Evolutionary conservation across 2,329 filamentous ascomycete genomes (phyloP).

Genomic region (Amauroascus verrucosus): DNA sequence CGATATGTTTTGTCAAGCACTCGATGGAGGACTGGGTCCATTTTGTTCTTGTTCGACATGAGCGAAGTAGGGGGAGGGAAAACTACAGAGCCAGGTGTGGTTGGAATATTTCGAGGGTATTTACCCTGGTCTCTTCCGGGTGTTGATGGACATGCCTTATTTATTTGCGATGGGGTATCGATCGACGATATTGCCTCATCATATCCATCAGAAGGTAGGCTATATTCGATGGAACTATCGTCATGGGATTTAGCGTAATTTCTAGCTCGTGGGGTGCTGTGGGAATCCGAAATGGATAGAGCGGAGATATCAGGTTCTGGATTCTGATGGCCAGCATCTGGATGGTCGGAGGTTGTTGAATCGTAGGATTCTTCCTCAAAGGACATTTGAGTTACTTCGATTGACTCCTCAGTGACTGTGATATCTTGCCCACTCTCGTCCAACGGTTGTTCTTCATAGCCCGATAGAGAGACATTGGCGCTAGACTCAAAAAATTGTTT

Average conservation of each 20-base stretch:
- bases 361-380: constrained; percentile 32
- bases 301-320: constrained; percentile 40
- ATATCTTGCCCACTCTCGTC: constrained; percentile 47
- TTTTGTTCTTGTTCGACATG: constrained; percentile 19
- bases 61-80: constrained; percentile 47
- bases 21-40: constrained; percentile 73
- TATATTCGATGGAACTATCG: constrained; percentile 42
- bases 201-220: constrained; percentile 69
- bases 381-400: constrained; percentile 40
- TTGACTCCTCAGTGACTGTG: constrained; percentile 47
- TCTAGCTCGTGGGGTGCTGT: constrained; percentile 38
- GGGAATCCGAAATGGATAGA: constrained; percentile 35
- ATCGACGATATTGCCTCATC: constrained; percentile 34
- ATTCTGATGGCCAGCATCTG: constrained; percentile 17
- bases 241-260: neutral
- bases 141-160: constrained; percentile 28
- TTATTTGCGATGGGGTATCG: constrained; percentile 24
- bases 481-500: constrained; percentile 99
- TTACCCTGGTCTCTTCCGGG: constrained; percentile 25
- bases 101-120: constrained; percentile 39
- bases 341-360: constrained; percentile 30
- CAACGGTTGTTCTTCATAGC: constrained; percentile 69
- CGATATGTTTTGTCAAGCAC: constrained; percentile 95
- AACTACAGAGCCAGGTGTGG: constrained; percentile 46
- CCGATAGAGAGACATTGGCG: constrained; percentile 90